These are phyloP conservation scores for Phytophthora sp. DNA, from an alignment of 352 stramenopile genomes.

Conservation along the genomic window DNA sequence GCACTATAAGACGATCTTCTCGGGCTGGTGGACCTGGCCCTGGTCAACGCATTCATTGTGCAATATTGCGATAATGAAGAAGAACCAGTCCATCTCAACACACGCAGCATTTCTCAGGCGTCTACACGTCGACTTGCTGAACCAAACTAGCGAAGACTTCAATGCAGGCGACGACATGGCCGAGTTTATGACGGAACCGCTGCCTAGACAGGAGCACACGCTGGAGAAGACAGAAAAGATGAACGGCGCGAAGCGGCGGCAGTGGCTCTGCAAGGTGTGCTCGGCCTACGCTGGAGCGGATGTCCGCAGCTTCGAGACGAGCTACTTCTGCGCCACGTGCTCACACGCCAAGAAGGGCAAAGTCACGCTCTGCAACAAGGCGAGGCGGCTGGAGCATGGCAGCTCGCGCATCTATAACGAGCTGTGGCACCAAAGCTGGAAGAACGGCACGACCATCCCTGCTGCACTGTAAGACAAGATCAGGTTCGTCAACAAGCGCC, in stretches of 20 bases:
- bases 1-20: background rate
- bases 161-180: no score
- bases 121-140: no score
- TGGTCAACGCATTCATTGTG: background rate
- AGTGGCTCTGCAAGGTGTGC: slow-evolving; percentile 35
- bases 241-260: slow-evolving; percentile 24
- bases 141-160: no score
- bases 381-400: background rate
- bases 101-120: no score
- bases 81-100: background rate
- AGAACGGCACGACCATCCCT: slow-evolving; percentile 17
- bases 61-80: background rate
- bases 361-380: slow-evolving; percentile 25
- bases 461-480: slow-evolving; percentile 19
- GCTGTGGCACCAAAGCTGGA: slow-evolving; percentile 29
- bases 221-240: slow-evolving; percentile 24
- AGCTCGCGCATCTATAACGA: slow-evolving; percentile 16
- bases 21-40: background rate
- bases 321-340: slow-evolving; percentile 23
- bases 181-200: no score
- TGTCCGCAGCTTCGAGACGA: slow-evolving; percentile 26
- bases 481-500: slow-evolving; percentile 8
- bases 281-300: slow-evolving; percentile 16
- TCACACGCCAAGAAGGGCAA: slow-evolving; percentile 3
- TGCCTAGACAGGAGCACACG: no score